Evolutionary conservation across 2,329 filamentous ascomycete genomes (phyloP), one percentile per base, ranked within the genome.

Genomic region (Penicillium corylophilum): DNA sequence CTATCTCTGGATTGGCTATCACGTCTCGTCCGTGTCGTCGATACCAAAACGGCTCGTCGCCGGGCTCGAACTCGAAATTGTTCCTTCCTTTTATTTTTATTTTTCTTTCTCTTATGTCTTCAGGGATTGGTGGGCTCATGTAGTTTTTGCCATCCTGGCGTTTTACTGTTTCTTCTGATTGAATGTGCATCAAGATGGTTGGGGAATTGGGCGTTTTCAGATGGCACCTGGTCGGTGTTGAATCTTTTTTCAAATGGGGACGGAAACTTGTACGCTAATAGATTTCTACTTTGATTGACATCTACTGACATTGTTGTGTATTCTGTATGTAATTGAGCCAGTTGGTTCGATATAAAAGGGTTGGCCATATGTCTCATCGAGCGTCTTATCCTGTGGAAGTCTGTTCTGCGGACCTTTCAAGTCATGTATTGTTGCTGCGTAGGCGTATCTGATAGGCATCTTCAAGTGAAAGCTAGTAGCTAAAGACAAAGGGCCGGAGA

Each of bases 101-200:
- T 36, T 4, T 5, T 24, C 26, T 41, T 22, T 29, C 24, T 31
- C 4, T 40, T 12, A 23, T 31, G 28, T 45, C 28, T 16, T n/a
- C 22, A 20, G 33, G 24, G 22, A 36, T 7, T 51, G 24, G 26
- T 28, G 20, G 24, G 40, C 29, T 23, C 10, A 15, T 9, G 16
- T 43, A 28, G 45, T 48, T 42, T 38, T 35, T 53, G 31, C 28
- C 20, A 10, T 41, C 18, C 18, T 13, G 35, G 35, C 35, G 35
- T 48, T 49, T 49, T 28, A 8, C 10, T 36, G 46, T 44, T 57
- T 38, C 36, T 43, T 53, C 40, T 43, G 41, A 31, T 24, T 44
- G n/a, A 22, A 45, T 50, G 36, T 60, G 57, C 53, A 60, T 62
- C 40, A 53, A 59, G 52, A 57, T 50, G 57, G 53, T 53, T 33